Percentiles rank a stretch among this genome's conserved stretches.
Evolutionary conservation across 2,329 filamentous ascomycete species (phyloP).

Genomic region (Scytalidium lignicola): DNA sequence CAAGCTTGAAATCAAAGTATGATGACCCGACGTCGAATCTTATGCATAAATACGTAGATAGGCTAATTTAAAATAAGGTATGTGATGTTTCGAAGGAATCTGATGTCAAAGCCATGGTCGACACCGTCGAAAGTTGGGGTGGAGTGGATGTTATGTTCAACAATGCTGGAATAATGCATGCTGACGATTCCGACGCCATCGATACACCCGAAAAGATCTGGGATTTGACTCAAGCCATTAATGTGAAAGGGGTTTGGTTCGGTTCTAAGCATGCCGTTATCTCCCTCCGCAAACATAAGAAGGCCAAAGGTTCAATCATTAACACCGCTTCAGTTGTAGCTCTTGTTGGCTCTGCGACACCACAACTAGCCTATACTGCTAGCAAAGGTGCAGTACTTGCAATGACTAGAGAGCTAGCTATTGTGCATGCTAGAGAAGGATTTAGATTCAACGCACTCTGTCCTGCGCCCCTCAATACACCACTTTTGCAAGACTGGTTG

Average conservation of each 20-base stretch:
- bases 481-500: constrained; percentile 71
- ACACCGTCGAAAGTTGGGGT: constrained; percentile 61
- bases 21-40: neutral
- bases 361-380: constrained; percentile 70
- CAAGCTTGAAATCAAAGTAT: constrained; percentile 41
- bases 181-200: constrained; percentile 57
- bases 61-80: constrained; percentile 22
- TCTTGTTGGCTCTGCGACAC: constrained; percentile 66
- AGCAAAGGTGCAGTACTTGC: constrained; percentile 72
- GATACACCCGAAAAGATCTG: constrained; percentile 70
- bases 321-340: constrained; percentile 71
- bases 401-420: constrained; percentile 68
- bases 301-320: constrained; percentile 64
- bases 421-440: constrained; percentile 70
- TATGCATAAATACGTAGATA: neutral
- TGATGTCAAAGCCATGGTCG: constrained; percentile 56
- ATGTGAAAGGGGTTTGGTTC: constrained; percentile 76
- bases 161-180: constrained; percentile 77
- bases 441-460: constrained; percentile 71
- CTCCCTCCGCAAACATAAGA: constrained; percentile 60
- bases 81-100: constrained; percentile 67
- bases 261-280: constrained; percentile 69
- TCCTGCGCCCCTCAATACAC: constrained; percentile 70
- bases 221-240: constrained; percentile 71
- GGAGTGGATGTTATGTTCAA: constrained; percentile 74